Evolutionary conservation across 768 basidiomycete genomes (phyloP), one percentile per base, ranked within the genome.

Genomic region (Leccinum arenicola): DNA sequence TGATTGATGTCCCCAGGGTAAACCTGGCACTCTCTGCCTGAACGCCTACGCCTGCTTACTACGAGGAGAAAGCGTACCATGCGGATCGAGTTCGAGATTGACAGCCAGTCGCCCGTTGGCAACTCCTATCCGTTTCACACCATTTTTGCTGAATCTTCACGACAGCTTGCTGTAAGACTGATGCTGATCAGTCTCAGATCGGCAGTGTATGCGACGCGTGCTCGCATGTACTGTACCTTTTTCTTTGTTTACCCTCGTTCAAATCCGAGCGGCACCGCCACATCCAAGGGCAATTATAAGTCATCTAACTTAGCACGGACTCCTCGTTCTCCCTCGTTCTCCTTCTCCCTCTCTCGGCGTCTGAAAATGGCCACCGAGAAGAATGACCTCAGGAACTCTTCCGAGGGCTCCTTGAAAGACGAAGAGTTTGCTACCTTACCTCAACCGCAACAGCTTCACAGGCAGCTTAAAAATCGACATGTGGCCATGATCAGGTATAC

Each of bases 401-500:
- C 62, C 9, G 61, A 68, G 0, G 54, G 8, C 50, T 74, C 70
- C 29, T 17, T 64, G 2, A 61, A 59, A 6, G 72, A 73, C 14
- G 59, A 66, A 21, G 72, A 74, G 33, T 61, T 57, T 3, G 33
- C 57, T 3, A 2, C 57, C 11, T 15, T 49, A 6, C 0, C 2
- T n/a, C 50, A 17, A 3, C 53, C 52, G 4, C 56, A 50, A 0
- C 59, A 29, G 45, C 82, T 87, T 33, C 74, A 80, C 8, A 80
- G 86, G 51, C 86, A 88, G 72, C 75, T 88, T 62, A 88, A 88
- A 71, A 90, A 89, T 67, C 78, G 90, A 15, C 91, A 92, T 69
- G 80, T 92, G 59, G 87, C 89, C 53, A 90, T 91, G 89, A 91
- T 91, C 64, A 89, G 88, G 87, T 78, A 53, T 51, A n/a, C 10